These are phyloP conservation scores for Malassezia sympodialis DNA, from an alignment of 1,284 basidiomycete species.

Conservation along the genomic window DNA sequence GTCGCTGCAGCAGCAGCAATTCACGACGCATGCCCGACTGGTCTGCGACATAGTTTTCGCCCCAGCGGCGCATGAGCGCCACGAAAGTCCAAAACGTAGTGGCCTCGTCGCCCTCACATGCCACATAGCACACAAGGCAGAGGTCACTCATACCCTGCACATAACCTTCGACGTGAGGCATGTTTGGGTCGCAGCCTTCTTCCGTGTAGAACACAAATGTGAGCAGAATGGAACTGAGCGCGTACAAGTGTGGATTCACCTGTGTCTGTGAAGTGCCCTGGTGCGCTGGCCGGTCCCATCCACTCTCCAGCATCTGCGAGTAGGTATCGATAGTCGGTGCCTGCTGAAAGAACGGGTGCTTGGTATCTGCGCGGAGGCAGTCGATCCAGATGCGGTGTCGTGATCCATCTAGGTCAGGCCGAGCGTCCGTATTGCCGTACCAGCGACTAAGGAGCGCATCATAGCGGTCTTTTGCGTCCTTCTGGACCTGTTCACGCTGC, in stretches of 20 bases:
- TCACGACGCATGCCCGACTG: conserved; percentile 96
- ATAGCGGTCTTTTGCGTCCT: conserved; percentile 18
- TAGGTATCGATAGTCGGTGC: conserved; percentile 15
- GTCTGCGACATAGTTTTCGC: conserved; percentile 86
- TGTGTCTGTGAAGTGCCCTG: conserved; percentile 58
- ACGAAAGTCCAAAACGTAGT: conserved; percentile 93
- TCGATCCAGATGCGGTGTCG: conserved; percentile 86
- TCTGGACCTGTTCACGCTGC: conserved; percentile 23
- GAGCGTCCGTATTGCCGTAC: conserved; percentile 14
- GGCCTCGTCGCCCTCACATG: conserved; percentile 77
- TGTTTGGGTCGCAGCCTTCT: conserved; percentile 9
- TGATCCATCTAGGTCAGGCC: conserved; percentile 51
- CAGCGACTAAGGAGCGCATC: conserved; percentile 22
- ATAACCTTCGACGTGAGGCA: conserved; percentile 51
- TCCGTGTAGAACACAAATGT: conserved; percentile 58
- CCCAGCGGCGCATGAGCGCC: conserved; percentile 87
- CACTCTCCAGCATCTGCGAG: conserved; percentile 29
- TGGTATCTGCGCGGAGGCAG: conserved; percentile 89
- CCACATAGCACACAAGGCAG: conserved; percentile 82
- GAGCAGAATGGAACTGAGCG: conserved; percentile 67
- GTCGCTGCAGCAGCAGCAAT: conserved; percentile 72
- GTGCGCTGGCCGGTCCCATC: conserved; percentile 50
- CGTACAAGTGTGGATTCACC: conserved; percentile 73
- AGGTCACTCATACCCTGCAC: conserved; percentile 97
- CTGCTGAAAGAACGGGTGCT: conserved; percentile 65